Evolutionary conservation across 305 asterid genomes (phyloP).

Genomic region (Solanum hybrid): DNA sequence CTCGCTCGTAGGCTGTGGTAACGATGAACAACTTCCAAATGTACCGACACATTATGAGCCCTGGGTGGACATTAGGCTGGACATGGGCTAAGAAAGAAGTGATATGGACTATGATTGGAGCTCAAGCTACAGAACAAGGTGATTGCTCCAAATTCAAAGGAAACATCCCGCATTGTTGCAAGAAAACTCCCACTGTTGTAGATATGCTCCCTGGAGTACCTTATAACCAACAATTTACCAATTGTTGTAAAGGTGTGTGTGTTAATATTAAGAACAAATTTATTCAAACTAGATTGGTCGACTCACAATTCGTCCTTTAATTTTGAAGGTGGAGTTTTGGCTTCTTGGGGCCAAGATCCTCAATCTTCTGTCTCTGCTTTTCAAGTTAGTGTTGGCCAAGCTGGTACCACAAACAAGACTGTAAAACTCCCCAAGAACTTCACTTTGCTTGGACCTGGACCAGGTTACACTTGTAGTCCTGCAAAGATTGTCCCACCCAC

Average conservation of each 20-base stretch:
- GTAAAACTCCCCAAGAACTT: not conserved
- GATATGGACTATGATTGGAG: constrained; percentile 4
- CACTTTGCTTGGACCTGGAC: constrained; percentile 12
- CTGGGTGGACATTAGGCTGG: constrained; percentile 10
- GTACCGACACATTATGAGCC: constrained; percentile 5
- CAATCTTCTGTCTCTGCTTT: not conserved
- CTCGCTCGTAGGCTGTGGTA: not conserved
- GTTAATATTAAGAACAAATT: not conserved
- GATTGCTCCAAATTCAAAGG: constrained; percentile 8
- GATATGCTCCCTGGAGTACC: constrained; percentile 3
- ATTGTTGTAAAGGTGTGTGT: constrained; percentile 5
- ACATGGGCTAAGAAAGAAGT: constrained; percentile 5
- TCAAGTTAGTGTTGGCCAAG: not conserved
- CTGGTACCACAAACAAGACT: constrained; percentile 1
- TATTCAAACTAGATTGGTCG: not conserved
- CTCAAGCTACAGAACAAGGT: constrained; percentile 8
- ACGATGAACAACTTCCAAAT: constrained; percentile 5
- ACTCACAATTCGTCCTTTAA: not conserved
- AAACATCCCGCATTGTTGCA: constrained; percentile 2
- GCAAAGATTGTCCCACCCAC: constrained; percentile 72
- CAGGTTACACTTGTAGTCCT: constrained; percentile 79
- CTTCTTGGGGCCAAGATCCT: constrained; percentile 3
- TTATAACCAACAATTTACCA: constrained; percentile 1
- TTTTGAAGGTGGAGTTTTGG: not conserved
- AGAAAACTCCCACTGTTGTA: not conserved